A percentile compares a stretch with the other conserved stretches of the same genome.
These are phyloP conservation scores for Pulveroboletus sp. DNA, from an alignment of 768 basidiomycete species.

Conservation along the genomic window DNA sequence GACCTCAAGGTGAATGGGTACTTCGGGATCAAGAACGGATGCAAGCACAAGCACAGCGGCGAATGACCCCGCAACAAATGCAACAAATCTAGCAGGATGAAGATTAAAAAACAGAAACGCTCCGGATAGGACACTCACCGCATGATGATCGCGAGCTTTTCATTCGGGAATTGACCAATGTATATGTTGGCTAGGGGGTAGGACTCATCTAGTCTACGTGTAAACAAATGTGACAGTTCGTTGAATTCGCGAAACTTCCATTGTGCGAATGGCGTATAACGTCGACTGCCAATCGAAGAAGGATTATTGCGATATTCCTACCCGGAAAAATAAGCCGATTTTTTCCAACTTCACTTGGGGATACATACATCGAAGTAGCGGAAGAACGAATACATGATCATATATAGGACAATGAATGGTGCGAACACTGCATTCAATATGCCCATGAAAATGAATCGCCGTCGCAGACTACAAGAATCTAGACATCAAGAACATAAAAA, in stretches of 20 bases:
- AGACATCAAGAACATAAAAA: conserved; percentile 1
- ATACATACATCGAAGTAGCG: conserved; percentile 91
- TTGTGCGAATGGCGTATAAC: conserved; percentile 90
- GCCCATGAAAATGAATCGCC: conserved; percentile 95
- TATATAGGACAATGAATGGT: conserved; percentile 94
- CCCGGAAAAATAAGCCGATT: neutral
- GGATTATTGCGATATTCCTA: conserved; percentile 99
- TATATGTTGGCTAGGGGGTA: conserved; percentile 91
- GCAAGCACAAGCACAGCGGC: conserved; percentile 91
- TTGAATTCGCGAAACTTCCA: conserved; percentile 99
- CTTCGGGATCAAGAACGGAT: conserved; percentile 88
- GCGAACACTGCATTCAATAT: conserved; percentile 92
- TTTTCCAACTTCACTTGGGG: neutral
- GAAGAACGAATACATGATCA: conserved; percentile 99
- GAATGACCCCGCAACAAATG: conserved; percentile 95
- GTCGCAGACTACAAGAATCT: conserved; percentile 50
- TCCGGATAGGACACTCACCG: conserved; percentile 48
- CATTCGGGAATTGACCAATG: conserved; percentile 97
- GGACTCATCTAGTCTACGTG: conserved; percentile 78
- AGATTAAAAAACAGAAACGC: neutral
- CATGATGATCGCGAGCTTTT: conserved; percentile 83
- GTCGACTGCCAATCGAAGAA: conserved; percentile 85
- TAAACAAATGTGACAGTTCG: conserved; percentile 91
- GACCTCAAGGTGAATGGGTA: conserved; percentile 92
- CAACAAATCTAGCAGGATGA: conserved; percentile 67